Conservation (phyloP, 2,329 filamentous ascomycete genomes). For the Arthrobotrys iridis region DNA sequence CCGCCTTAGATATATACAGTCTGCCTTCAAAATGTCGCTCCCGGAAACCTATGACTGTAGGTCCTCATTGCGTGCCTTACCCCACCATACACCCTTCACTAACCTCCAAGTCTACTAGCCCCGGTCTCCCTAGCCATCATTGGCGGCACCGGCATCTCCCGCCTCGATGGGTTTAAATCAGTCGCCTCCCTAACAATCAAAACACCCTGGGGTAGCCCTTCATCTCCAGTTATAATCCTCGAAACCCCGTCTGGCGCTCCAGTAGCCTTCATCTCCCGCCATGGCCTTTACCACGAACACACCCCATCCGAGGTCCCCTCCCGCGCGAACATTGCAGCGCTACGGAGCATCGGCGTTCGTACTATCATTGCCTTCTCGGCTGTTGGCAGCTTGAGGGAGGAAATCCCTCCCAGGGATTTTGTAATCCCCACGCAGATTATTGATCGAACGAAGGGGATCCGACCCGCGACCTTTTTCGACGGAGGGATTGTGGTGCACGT, state of each 20-base stretch:
- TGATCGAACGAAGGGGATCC: slow-evolving; percentile 89
- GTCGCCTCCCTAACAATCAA: slow-evolving; percentile 78
- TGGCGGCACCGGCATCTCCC: slow-evolving; percentile 89
- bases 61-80: background rate
- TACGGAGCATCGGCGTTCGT: slow-evolving; percentile 87
- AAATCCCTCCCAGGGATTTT: slow-evolving; percentile 95
- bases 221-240: slow-evolving; percentile 82
- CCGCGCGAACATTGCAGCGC: slow-evolving; percentile 97
- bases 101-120: slow-evolving; percentile 60
- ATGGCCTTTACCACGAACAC: slow-evolving; percentile 86
- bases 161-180: slow-evolving; percentile 85
- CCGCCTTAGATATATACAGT: slow-evolving; percentile 24
- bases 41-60: slow-evolving; percentile 37
- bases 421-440: slow-evolving; percentile 96
- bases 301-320: slow-evolving; percentile 95
- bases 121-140: slow-evolving; percentile 87
- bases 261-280: slow-evolving; percentile 92
- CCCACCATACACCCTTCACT: background rate
- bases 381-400: slow-evolving; percentile 89
- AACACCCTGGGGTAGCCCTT: slow-evolving; percentile 89
- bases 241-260: slow-evolving; percentile 73
- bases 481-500: slow-evolving; percentile 91
- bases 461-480: slow-evolving; percentile 96
- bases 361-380: slow-evolving; percentile 94
- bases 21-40: slow-evolving; percentile 50